Percentiles rank a stretch among this genome's conserved stretches.
phyloP scores from a whole-genome alignment of 257 asterid species.

The Solanum habrochaites region DNA sequence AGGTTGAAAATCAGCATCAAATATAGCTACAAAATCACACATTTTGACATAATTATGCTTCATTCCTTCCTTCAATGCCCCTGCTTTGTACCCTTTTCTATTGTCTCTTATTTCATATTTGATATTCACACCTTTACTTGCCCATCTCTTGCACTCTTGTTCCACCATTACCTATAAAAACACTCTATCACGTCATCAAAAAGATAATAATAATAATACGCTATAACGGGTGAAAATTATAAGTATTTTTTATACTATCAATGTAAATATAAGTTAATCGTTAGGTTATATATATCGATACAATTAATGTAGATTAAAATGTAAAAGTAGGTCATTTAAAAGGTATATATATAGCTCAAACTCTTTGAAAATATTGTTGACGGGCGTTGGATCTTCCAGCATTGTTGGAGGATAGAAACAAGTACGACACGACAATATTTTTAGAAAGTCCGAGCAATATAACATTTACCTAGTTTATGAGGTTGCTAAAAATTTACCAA shows the following conservation, averaged over 20 bases:
- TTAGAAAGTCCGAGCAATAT: neutral
- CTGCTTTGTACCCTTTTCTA: constrained; percentile 31
- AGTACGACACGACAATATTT: neutral
- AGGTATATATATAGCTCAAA: too few species aligned
- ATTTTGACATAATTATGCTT: constrained; percentile 18
- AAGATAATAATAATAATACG: neutral
- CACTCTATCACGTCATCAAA: neutral
- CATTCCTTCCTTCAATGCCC: constrained; percentile 29
- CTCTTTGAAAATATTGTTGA: neutral
- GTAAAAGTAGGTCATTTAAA: neutral
- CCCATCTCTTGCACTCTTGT: constrained; percentile 28
- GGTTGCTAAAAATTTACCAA: neutral
- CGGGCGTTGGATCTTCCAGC: neutral
- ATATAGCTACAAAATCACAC: constrained; percentile 24
- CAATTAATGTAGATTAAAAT: neutral
- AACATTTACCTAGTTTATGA: neutral
- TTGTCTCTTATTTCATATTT: constrained; percentile 26
- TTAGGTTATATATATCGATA: neutral
- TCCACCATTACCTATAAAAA: constrained; percentile 13
- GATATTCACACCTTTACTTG: constrained; percentile 19
- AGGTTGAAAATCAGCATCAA: constrained; percentile 36
- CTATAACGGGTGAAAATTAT: too few species aligned
- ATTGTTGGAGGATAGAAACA: neutral
- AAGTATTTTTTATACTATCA: neutral
- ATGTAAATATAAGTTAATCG: neutral